Percentiles rank a stretch among this genome's conserved stretches.
Conservation (phyloP, 2,329 filamentous ascomycete species). For the Rhexocercosporidium sp. region DNA sequence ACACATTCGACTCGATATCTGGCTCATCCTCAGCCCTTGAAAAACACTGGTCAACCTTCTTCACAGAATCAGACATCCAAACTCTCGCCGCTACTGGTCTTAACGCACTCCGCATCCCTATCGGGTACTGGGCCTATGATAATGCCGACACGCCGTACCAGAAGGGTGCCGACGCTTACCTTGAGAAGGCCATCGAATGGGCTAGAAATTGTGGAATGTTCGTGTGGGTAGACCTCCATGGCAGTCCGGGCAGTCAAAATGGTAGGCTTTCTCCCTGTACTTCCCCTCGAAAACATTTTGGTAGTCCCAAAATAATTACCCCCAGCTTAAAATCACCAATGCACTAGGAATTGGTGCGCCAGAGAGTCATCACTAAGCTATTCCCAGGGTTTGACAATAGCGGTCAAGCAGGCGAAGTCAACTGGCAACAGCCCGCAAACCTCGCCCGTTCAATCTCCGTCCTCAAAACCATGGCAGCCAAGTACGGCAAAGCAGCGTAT, state of each 20-base stretch:
- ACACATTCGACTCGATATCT: constrained; percentile 44
- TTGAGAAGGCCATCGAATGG: constrained; percentile 61
- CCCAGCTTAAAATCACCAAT: no score
- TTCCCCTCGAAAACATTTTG: neutral
- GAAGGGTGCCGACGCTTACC: constrained; percentile 53
- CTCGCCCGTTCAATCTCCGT: constrained; percentile 44
- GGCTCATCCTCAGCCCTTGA: constrained; percentile 42
- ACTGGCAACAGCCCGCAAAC: constrained; percentile 48
- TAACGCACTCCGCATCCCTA: constrained; percentile 62
- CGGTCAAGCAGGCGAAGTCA: constrained; percentile 51
- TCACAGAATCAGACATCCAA: constrained; percentile 42
- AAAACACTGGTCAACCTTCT: constrained; percentile 24
- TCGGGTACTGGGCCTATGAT: constrained; percentile 63
- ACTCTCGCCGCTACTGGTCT: constrained; percentile 57
- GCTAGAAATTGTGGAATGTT: constrained; percentile 54
- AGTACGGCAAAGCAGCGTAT: constrained; percentile 47
- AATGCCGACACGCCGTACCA: constrained; percentile 55
- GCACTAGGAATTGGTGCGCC: no score
- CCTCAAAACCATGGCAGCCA: constrained; percentile 46
- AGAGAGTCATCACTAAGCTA: no score
- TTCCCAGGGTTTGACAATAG: constrained; percentile 59
- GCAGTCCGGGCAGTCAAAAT: constrained; percentile 60
- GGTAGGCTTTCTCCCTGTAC: constrained; percentile 31
- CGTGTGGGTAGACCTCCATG: constrained; percentile 62
- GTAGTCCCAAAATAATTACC: no score